Base-by-base conservation (phyloP, 169 alveolate species). In the Cryptosporidium andersoni region DNA sequence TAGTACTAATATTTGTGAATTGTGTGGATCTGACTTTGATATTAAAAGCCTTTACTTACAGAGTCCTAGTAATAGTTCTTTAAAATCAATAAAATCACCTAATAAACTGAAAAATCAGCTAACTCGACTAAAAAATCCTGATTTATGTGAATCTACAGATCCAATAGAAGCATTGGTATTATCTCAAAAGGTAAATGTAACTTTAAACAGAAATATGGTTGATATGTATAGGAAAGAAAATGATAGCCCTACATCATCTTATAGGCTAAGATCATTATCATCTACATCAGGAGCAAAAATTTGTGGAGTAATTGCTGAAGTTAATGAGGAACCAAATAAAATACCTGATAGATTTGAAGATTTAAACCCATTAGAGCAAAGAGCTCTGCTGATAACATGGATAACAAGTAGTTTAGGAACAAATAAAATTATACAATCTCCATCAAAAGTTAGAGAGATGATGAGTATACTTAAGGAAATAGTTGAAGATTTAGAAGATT, bases 311-410 rank as follows among this genome's bases (percentile, higher is more conserved):
- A 53, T 53, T 53, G 1, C 63, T 8, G 14, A 6, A 53, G 63
- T 16, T 16, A 53, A 53, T 12, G 68, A 74, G 60, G 40, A 34
- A 9, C 48, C 55, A 16, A 64, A 47, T 37, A 36, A 8, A 2
- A 58, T 74, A 43, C 25, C 60, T 74, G 81, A 66, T 34, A 36
- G 14, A 74, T 74, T 74, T 58, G 85, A 74, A 74, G 16, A 66
- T 12, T 42, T 74, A 16, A 58, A 45, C 3, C 74, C 66, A 0
- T n/a, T 58, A 14, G 74, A 74, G 36, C 85, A 74, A 40, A 74
- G 85, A 25, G 49, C 67, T 14, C 37, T 74, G n/a, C 4, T 74
- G 11, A 2, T 74, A 5, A 55, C 42, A 34, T 74, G 85, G 85
- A 74, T 74, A 9, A 74, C 85, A 2, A 48, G 25, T 12, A 66